Evolutionary conservation across 2,329 filamentous ascomycete genomes (phyloP).

Genomic region (Paracoccidioides lutzii): DNA sequence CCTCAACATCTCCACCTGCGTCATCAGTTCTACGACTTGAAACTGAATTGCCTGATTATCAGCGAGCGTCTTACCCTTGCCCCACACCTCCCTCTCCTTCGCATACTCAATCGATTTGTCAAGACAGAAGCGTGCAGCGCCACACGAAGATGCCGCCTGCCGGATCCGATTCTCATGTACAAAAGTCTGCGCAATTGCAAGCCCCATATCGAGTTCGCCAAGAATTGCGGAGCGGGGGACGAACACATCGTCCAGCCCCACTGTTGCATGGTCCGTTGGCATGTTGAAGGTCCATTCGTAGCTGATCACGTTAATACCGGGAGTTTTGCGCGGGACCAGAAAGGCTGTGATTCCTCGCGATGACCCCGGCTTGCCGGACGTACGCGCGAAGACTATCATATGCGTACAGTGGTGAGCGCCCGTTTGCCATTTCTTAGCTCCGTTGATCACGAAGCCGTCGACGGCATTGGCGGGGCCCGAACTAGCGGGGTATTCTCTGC

Average conservation of each 20-base stretch:
- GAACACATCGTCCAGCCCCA: constrained; percentile 44
- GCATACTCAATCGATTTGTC: constrained; percentile 46
- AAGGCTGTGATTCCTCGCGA: constrained; percentile 49
- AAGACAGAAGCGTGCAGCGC: constrained; percentile 48
- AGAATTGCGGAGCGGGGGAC: constrained; percentile 42
- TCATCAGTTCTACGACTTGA: constrained; percentile 49
- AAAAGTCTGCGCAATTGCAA: constrained; percentile 51
- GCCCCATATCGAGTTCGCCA: constrained; percentile 40
- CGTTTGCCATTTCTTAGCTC: constrained; percentile 53
- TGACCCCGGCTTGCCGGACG: constrained; percentile 40
- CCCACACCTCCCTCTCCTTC: constrained; percentile 42
- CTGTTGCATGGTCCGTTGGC: constrained; percentile 52
- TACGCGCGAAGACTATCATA: constrained; percentile 49
- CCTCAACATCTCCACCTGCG: constrained; percentile 50
- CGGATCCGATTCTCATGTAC: constrained; percentile 54
- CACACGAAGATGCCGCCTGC: constrained; percentile 49
- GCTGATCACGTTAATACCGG: constrained; percentile 42
- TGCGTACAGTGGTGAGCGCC: constrained; percentile 51
- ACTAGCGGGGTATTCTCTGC: constrained; percentile 26
- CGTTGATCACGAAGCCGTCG: constrained; percentile 39
- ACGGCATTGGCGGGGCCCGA: constrained; percentile 21
- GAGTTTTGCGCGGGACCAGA: constrained; percentile 41
- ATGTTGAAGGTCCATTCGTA: constrained; percentile 56
- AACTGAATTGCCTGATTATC: constrained; percentile 53
- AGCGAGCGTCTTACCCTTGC: constrained; percentile 36